Base-by-base conservation (phyloP, 495 filamentous ascomycete genomes). In the Podospora pseudopauciseta region DNA sequence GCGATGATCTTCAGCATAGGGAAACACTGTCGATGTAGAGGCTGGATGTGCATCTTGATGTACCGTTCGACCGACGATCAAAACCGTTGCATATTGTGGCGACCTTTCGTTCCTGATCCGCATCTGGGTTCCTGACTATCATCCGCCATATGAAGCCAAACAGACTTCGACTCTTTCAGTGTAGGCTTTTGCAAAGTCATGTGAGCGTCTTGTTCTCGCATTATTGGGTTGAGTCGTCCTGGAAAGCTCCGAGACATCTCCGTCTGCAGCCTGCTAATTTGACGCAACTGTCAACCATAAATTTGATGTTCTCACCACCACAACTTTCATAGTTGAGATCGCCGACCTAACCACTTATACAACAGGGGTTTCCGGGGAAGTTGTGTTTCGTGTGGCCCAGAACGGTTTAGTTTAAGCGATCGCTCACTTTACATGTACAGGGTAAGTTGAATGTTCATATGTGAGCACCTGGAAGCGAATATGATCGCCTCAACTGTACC, bases 201-300 rank as follows among this genome's bases (percentile, higher is more conserved):
- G 39, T 49, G 39, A 49, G 39, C 6, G 13, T 49, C 39, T 11
- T 49, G 39, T 49, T 49, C 39, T 13, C 9, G 5, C 13, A 2
- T 6, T 16, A 2, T 49, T 13, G 39, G 39, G 39, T 49, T 49
- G 39, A 13, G 39, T 49, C 39, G 13, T 34, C 59, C 30, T 62
- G 62, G 69, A 57, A 65, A 68, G 66, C 65, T 71, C 65, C 65
- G 68, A 67, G 60, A 70, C 68, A 70, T 32, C 34, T 39, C 60
- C 23, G 26, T 56, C 60, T 49, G 39, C 15, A 49, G 39, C 15
- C 13, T 49, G 39, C 9, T 49, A 49, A 49, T 49, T 49, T 49
- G 39, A 49, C 5, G 39, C 39, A 49, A 6, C 13, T 49, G 39
- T 49, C 9, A 13, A 49, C 39, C 13, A 13, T 13, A 49, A 11